Evolutionary conservation across 2,329 filamentous ascomycete genomes (phyloP).

Genomic region (Blastomyces emzantsi): DNA sequence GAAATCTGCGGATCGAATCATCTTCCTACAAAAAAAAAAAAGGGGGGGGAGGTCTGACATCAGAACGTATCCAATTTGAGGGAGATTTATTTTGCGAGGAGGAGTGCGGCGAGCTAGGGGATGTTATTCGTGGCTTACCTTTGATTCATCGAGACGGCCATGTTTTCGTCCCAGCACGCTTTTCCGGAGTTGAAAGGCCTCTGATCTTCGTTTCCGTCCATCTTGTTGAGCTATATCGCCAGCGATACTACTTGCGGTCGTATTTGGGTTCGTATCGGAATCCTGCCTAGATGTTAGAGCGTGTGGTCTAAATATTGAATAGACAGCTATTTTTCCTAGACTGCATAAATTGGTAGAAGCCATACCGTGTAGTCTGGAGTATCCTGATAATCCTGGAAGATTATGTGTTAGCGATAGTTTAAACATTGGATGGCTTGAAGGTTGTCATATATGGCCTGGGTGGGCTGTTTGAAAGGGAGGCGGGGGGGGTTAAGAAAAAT

Average conservation of each 20-base stretch:
- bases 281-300: slow-evolving; percentile 36
- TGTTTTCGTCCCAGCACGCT: slow-evolving; percentile 95
- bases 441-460: background rate
- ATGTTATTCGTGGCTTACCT: slow-evolving; percentile 45
- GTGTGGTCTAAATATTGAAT: background rate
- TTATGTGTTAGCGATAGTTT: slow-evolving; percentile 7
- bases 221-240: slow-evolving; percentile 61
- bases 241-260: slow-evolving; percentile 71
- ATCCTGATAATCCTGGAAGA: slow-evolving; percentile 43
- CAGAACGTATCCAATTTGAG: too few relatives aligned
- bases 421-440: background rate
- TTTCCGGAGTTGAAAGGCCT: slow-evolving; percentile 81
- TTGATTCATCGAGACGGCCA: slow-evolving; percentile 81
- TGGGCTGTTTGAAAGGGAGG: background rate
- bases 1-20: slow-evolving; percentile 87
- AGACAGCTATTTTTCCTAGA: background rate
- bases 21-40: slow-evolving; percentile 60
- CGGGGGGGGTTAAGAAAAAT: slow-evolving; percentile 14
- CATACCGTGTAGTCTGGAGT: slow-evolving; percentile 54
- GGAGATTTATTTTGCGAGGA: background rate
- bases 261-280: slow-evolving; percentile 58
- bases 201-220: slow-evolving; percentile 74
- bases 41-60: too few relatives aligned
- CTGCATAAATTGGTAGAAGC: slow-evolving; percentile 8
- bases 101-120: background rate